These are phyloP conservation scores for Solanum sparsipilum DNA, from an alignment of 257 asterid species.

Conservation along the genomic window DNA sequence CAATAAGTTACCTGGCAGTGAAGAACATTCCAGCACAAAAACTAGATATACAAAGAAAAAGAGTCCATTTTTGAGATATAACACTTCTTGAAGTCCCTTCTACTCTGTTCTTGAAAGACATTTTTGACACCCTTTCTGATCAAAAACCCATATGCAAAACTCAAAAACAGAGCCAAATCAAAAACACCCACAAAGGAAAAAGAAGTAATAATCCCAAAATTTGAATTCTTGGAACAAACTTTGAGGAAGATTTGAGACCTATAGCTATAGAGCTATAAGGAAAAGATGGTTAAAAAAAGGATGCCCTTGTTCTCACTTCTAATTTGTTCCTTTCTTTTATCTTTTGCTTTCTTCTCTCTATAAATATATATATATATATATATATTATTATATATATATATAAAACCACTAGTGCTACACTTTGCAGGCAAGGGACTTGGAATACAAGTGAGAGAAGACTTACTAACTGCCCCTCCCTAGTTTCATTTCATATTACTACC, in stretches of 20 bases:
- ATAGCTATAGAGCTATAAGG: neutral
- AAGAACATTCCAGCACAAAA: constrained; percentile 72
- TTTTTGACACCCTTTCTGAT: constrained; percentile 10
- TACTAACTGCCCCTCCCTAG: constrained; percentile 23
- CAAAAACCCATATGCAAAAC: constrained; percentile 22
- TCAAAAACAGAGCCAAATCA: neutral
- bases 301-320: constrained; percentile 19
- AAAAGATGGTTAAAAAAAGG: constrained; percentile 3
- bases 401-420: constrained; percentile 28
- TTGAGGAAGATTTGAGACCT: constrained; percentile 1
- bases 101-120: constrained; percentile 54
- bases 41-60: constrained; percentile 67
- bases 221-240: constrained; percentile 4
- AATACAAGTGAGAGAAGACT: constrained; percentile 65
- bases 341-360: constrained; percentile 20
- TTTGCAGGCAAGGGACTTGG: constrained; percentile 90
- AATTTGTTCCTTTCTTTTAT: constrained; percentile 34
- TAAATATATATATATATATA: neutral
- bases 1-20: constrained; percentile 52
- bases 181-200: neutral
- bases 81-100: constrained; percentile 50
- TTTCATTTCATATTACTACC: constrained; percentile 1
- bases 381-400: neutral
- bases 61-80: constrained; percentile 52
- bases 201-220: constrained; percentile 4